phyloP scores from a whole-genome alignment of 768 basidiomycete genomes.

The Boletus fagicola region DNA sequence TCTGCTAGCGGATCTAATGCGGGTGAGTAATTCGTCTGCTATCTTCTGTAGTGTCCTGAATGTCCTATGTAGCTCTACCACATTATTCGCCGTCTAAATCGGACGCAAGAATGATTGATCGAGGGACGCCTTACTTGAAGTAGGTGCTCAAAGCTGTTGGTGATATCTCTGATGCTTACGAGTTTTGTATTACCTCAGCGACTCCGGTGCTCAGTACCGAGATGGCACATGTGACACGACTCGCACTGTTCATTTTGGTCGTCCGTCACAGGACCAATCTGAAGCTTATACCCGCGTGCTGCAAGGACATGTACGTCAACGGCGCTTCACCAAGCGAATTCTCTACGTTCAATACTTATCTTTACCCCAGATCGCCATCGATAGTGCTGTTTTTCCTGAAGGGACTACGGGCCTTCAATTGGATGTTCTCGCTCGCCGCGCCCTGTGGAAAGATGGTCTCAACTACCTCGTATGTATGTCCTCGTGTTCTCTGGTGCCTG shows the following conservation, averaged over 20 bases:
- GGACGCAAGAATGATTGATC: constrained; percentile 69
- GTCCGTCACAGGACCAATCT: constrained; percentile 80
- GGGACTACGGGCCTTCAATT: constrained; percentile 82
- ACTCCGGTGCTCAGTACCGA: constrained; percentile 86
- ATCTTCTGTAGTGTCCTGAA: neutral
- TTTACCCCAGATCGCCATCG: constrained; percentile 75
- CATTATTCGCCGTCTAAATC: constrained; percentile 83
- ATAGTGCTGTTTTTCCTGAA: constrained; percentile 85
- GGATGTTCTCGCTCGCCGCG: constrained; percentile 86
- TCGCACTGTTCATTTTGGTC: constrained; percentile 81
- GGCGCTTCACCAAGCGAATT: constrained; percentile 17
- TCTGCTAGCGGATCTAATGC: constrained; percentile 89
- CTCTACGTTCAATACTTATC: constrained; percentile 19
- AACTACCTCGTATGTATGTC: constrained; percentile 64
- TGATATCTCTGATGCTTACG: constrained; percentile 17
- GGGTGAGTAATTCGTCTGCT: constrained; percentile 36
- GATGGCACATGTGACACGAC: constrained; percentile 91
- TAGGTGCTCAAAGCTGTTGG: constrained; percentile 37
- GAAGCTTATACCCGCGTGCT: constrained; percentile 93
- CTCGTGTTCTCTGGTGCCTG: constrained; percentile 5
- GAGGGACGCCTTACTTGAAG: constrained; percentile 86
- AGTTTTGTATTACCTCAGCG: constrained; percentile 46
- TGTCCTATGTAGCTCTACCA: constrained; percentile 60
- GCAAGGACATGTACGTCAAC: constrained; percentile 84
- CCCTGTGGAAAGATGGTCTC: constrained; percentile 82